Conservation (phyloP, 768 basidiomycete genomes). For the Chalciporus pseudorubinellus region DNA sequence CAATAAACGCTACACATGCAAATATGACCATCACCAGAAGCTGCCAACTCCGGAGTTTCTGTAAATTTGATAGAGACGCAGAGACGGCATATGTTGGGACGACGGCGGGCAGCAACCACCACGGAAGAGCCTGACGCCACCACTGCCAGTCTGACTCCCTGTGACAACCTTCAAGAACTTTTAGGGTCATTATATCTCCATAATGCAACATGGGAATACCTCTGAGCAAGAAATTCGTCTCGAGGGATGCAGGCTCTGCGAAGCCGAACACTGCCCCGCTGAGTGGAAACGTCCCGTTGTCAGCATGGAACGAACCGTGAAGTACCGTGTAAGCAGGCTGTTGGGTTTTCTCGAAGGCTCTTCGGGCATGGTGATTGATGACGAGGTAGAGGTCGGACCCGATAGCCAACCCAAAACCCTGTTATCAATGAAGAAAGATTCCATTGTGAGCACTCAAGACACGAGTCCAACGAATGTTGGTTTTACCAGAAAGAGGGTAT, state of each 20-base stretch:
- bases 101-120: slow-evolving; percentile 75
- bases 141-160: slow-evolving; percentile 74
- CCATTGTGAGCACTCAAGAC: too few relatives aligned
- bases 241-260: slow-evolving; percentile 34
- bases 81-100: slow-evolving; percentile 75
- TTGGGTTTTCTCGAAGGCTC: slow-evolving; percentile 30
- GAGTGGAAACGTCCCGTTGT: slow-evolving; percentile 45
- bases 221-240: slow-evolving; percentile 30
- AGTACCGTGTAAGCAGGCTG: slow-evolving; percentile 41
- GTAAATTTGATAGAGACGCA: slow-evolving; percentile 75
- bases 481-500: slow-evolving; percentile 73
- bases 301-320: slow-evolving; percentile 53
- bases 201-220: slow-evolving; percentile 13
- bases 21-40: slow-evolving; percentile 80
- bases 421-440: too few relatives aligned
- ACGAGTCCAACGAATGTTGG: neutral
- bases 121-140: slow-evolving; percentile 75
- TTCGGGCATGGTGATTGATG: slow-evolving; percentile 56
- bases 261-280: slow-evolving; percentile 48
- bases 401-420: slow-evolving; percentile 84
- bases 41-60: slow-evolving; percentile 66
- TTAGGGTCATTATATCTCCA: slow-evolving; percentile 24
- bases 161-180: slow-evolving; percentile 58
- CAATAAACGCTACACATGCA: slow-evolving; percentile 71
- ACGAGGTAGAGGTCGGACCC: slow-evolving; percentile 80